Evolutionary conservation across 2,329 filamentous ascomycete genomes (phyloP).

Genomic region (Sporothrix schenckii): DNA sequence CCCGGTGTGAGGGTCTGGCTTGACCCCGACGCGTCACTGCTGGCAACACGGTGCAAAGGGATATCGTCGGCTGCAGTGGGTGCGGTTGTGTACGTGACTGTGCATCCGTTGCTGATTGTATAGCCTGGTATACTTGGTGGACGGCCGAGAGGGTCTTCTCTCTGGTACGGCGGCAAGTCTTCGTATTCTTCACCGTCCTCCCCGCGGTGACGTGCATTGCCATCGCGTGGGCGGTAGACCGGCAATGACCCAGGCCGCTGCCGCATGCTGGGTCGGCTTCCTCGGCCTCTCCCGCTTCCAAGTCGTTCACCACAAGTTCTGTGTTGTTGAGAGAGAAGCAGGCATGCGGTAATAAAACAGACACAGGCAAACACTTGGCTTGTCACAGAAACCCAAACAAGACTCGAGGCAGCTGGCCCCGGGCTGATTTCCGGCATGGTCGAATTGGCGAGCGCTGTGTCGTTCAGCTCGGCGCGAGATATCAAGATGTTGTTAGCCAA

Average conservation of each 20-base stretch:
- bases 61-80: neutral
- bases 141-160: conserved; percentile 29
- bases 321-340: neutral
- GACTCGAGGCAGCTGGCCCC: neutral
- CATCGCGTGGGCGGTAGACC: conserved; percentile 12
- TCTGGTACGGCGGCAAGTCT: conserved; percentile 28
- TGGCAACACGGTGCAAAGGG: neutral
- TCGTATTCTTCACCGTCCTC: conserved; percentile 23
- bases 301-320: neutral
- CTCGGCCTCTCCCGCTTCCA: neutral
- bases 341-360: neutral
- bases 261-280: conserved; percentile 2
- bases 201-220: neutral
- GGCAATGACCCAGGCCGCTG: conserved; percentile 21
- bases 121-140: conserved; percentile 28
- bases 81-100: neutral
- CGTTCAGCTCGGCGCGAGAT: neutral
- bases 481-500: neutral
- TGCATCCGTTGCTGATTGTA: conserved; percentile 19
- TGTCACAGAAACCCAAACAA: conserved; percentile 18
- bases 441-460: neutral
- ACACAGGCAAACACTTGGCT: conserved; percentile 28
- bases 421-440: conserved; percentile 12
- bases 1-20: neutral
- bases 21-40: neutral